These are phyloP conservation scores for Cocos nucifera DNA, from an alignment of 176 grass and related monocot species.

Conservation along the genomic window DNA sequence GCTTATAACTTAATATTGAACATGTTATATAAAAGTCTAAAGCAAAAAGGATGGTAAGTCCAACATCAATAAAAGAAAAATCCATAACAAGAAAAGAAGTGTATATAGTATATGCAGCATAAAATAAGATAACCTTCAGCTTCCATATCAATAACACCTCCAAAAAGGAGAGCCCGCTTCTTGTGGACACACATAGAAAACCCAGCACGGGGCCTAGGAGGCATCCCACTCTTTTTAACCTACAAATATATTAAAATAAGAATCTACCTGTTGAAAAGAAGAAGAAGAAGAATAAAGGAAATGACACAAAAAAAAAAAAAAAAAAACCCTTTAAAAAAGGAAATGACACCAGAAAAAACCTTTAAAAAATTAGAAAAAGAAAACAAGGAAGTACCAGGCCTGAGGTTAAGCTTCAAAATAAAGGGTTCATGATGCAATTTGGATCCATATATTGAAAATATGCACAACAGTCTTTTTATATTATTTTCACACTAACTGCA, in stretches of 20 bases:
- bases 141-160: slow-evolving; percentile 97
- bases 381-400: too few relatives aligned
- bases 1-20: too few relatives aligned
- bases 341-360: background rate
- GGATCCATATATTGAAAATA: too few relatives aligned
- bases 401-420: too few relatives aligned
- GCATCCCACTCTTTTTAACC: slow-evolving; percentile 96
- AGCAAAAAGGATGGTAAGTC: slow-evolving; percentile 14
- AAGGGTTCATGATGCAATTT: too few relatives aligned
- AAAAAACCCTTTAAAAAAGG: background rate
- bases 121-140: slow-evolving; percentile 54
- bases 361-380: too few relatives aligned
- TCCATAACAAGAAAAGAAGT: slow-evolving; percentile 11
- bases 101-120: slow-evolving; percentile 8
- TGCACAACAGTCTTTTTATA: too few relatives aligned
- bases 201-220: slow-evolving; percentile 83
- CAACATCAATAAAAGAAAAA: background rate
- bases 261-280: background rate
- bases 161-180: slow-evolving; percentile 88
- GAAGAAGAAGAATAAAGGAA: background rate
- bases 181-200: slow-evolving; percentile 97
- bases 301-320: slow-evolving; percentile 1
- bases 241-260: slow-evolving; percentile 23
- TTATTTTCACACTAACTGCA: too few relatives aligned
- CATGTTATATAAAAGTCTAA: background rate